Percentiles rank a stretch among this genome's conserved stretches.
phyloP scores from a whole-genome alignment of 805 yeast species.

The Candida tammaniensis region DNA sequence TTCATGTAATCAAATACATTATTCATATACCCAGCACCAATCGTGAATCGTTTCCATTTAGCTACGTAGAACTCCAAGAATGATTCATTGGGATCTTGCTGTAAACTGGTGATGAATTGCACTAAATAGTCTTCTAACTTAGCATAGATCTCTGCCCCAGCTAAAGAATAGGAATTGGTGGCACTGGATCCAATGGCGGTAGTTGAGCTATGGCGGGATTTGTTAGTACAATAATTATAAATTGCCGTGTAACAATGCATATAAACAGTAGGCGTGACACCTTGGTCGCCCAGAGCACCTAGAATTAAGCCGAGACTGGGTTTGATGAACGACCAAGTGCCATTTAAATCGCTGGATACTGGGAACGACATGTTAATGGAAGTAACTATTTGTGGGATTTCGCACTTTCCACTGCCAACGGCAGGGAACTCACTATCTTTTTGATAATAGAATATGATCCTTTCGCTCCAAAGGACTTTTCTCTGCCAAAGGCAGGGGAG shows the following conservation, averaged over 20 bases:
- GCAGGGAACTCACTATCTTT: too few relatives aligned
- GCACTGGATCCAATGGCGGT: constrained; percentile 9
- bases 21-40: constrained; percentile 88
- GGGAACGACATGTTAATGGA: constrained; percentile 40
- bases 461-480: too few relatives aligned
- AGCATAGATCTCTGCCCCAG: constrained; percentile 86
- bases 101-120: constrained; percentile 51
- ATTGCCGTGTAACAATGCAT: constrained; percentile 91
- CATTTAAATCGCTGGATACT: constrained; percentile 57
- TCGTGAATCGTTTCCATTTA: constrained; percentile 84
- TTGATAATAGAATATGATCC: too few relatives aligned
- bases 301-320: constrained; percentile 71
- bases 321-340: constrained; percentile 76
- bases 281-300: constrained; percentile 65
- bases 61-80: constrained; percentile 81
- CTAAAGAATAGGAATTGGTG: constrained; percentile 48
- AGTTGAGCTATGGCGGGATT: constrained; percentile 44
- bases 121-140: constrained; percentile 66
- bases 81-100: constrained; percentile 55
- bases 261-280: constrained; percentile 67
- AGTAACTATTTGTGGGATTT: too few relatives aligned
- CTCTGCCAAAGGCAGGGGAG: too few relatives aligned
- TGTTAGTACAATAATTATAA: constrained; percentile 87
- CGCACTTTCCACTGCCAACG: too few relatives aligned
- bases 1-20: constrained; percentile 95